Evolutionary conservation across 2,329 filamentous ascomycete species (phyloP), one percentile per base, ranked within the genome.

Genomic region (Pseudogymnoascus sp.): DNA sequence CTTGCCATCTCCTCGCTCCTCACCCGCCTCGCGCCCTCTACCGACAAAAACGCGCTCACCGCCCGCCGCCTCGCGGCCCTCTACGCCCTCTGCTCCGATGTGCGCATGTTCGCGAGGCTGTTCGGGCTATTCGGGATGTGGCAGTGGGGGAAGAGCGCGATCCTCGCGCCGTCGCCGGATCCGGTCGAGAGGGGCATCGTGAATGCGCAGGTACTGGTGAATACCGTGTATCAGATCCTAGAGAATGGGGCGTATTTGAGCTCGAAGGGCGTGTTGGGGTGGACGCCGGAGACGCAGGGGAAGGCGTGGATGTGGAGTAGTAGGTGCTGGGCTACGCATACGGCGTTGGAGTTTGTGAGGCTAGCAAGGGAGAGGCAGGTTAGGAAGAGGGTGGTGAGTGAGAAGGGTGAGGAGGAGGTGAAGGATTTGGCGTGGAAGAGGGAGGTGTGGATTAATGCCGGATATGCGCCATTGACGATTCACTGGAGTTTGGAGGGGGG

Each of bases 181-280:
- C 72, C 69, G 2, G 67, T 77, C 52, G 75, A 80, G 66, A 78
- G 75, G 67, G 65, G 72, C 16, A 76, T 96, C 52, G 83, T 84
- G 21, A 87, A 85, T 74, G 77, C 82, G 6, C 89, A 94, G 73
- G 83, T 96, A 19, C 66, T 80, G 10, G 80, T 84, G 10, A 89
- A 89, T 73, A 75, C 88, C 8, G 72, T 78, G 8, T 96, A 89
- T 78, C 92, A 97, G 75, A 76, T 83, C 1, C 80, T 93, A 41
- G 94, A 99, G 78, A 97, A 96, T 76, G 81, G 83, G 39, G 89
- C 89, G 14, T 96, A 89, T 77, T 81, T 97, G 38, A 81, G 86
- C 2, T 79, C 80, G 64, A 92, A 92, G 73, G 87, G 88, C 19
- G 83, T 95, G 3, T 72, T 96, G 60, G 79, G 76, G 14, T 80